phyloP scores from a whole-genome alignment of 345 rosid genomes.

The Syzygium aromaticum region DNA sequence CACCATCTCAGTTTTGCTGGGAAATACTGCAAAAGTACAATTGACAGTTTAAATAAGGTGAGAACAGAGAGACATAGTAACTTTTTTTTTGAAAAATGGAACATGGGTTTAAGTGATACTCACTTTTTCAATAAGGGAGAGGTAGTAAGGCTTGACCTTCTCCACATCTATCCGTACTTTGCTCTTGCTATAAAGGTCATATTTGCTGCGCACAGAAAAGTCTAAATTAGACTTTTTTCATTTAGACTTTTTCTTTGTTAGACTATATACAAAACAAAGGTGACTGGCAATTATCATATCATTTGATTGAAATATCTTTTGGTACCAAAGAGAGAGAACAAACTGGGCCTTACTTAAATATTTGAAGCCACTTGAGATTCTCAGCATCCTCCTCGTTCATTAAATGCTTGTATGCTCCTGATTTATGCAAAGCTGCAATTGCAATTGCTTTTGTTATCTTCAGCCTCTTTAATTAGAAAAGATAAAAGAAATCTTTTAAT shows the following conservation, averaged over 20 bases:
- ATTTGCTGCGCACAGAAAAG: slow-evolving; percentile 26
- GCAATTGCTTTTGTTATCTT: background rate
- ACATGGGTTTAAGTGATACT: background rate
- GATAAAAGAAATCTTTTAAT: background rate
- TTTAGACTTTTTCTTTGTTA: background rate
- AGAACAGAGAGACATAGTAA: background rate
- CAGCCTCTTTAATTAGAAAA: background rate
- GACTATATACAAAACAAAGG: background rate
- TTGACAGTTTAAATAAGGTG: background rate
- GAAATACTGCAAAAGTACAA: slow-evolving; percentile 13
- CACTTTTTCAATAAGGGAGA: slow-evolving; percentile 39
- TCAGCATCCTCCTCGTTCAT: slow-evolving; percentile 43
- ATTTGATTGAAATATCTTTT: background rate
- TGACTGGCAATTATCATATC: background rate
- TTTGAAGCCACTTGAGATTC: slow-evolving; percentile 39
- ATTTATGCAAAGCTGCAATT: slow-evolving; percentile 35
- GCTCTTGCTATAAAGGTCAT: slow-evolving; percentile 62
- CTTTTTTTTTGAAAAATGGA: background rate
- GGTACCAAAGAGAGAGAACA: background rate
- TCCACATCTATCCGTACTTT: slow-evolving; percentile 40
- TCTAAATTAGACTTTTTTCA: background rate
- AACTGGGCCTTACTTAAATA: slow-evolving; percentile 28
- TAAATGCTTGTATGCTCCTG: slow-evolving; percentile 34
- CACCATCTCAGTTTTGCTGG: slow-evolving; percentile 23
- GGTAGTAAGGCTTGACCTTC: slow-evolving; percentile 43